Base-by-base conservation (phyloP, 2,329 filamentous ascomycete species). In the Cordyceps fumosorosea region DNA sequence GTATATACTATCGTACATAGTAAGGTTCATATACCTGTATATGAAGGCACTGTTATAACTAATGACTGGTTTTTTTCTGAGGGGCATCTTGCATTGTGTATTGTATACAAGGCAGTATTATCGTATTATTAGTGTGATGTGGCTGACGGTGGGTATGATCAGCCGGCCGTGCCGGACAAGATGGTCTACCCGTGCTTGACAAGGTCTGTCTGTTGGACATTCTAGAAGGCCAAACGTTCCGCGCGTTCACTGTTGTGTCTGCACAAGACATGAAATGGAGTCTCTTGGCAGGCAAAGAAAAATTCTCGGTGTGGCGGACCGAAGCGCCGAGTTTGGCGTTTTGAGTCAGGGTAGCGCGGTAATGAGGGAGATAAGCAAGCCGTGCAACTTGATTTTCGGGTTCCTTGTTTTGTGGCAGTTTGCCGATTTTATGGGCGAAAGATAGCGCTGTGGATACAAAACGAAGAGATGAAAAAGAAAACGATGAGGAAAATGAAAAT, bases 241-340 rank as follows among this genome's bases (percentile, higher is more conserved):
- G 12, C 8, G 6, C 20, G 14, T 22, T 16, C 6, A 7, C 47
- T 29, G 44, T 7, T n/a, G 40, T 44, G 40, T n/a, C 40, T 44
- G 40, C 16, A 18, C 34, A 37, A 37, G 34, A 37, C 34, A 37
- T 12, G 34, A 37, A 37, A 12, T 12, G 34, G 1, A 37, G 6
- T 14, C 34, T 8, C 34, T 37, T 10, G 34, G 34, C 24, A 20
- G 22, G 7, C n/a, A 26, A 18, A 29, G 48, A 52, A 34, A 51
- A 34, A 47, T 20, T 57, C 44, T 57, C 56, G 56, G 56, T 44
- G 56, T 59, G 56, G 56, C 24, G 37, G 56, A 45, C 56, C 56
- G 56, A 52, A 45, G 29, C 2, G 26, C 56, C 56, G 47, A 59
- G 56, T 22, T 37, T 37, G 34, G 11, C 10, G 34, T 40, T n/a